These are phyloP conservation scores for Aristolochia contorta DNA, from an alignment of 164 flowering plant species.

Conservation along the genomic window DNA sequence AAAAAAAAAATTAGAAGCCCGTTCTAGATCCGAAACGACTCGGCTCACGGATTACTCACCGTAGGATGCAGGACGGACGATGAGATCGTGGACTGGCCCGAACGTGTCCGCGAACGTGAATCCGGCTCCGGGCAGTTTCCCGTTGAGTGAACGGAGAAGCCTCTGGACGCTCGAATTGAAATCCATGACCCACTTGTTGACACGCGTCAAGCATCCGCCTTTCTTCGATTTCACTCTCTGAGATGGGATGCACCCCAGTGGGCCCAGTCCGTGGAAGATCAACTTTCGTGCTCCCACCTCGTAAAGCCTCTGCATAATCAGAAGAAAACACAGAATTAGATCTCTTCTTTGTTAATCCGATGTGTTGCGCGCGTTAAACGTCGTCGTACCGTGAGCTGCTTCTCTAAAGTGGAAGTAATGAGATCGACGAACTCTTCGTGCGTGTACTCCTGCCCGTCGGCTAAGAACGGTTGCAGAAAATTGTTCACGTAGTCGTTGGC, in stretches of 20 bases:
- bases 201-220: slow-evolving; percentile 49
- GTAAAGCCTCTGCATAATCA: slow-evolving; percentile 37
- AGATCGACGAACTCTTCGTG: slow-evolving; percentile 55
- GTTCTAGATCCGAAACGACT: too few relatives aligned
- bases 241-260: slow-evolving; percentile 88
- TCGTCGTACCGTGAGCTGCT: slow-evolving; percentile 37
- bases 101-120: slow-evolving; percentile 53
- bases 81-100: slow-evolving; percentile 40
- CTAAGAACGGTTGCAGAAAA: slow-evolving; percentile 63
- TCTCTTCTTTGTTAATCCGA: too few relatives aligned
- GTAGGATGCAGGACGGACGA: slow-evolving; percentile 40
- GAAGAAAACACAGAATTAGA: background rate
- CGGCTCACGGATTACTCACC: too few relatives aligned
- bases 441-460: slow-evolving; percentile 67
- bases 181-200: slow-evolving; percentile 40
- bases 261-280: slow-evolving; percentile 54
- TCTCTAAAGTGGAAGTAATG: slow-evolving; percentile 35
- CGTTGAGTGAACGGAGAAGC: slow-evolving; percentile 27
- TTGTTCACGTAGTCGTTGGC: slow-evolving; percentile 92
- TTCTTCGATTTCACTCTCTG: slow-evolving; percentile 61
- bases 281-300: slow-evolving; percentile 57
- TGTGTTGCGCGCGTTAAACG: too few relatives aligned
- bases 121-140: slow-evolving; percentile 30
- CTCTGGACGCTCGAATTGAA: slow-evolving; percentile 45
- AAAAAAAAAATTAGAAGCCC: background rate